Conservation (phyloP, 2,329 filamentous ascomycete genomes). For the Colletotrichum melonis region DNA sequence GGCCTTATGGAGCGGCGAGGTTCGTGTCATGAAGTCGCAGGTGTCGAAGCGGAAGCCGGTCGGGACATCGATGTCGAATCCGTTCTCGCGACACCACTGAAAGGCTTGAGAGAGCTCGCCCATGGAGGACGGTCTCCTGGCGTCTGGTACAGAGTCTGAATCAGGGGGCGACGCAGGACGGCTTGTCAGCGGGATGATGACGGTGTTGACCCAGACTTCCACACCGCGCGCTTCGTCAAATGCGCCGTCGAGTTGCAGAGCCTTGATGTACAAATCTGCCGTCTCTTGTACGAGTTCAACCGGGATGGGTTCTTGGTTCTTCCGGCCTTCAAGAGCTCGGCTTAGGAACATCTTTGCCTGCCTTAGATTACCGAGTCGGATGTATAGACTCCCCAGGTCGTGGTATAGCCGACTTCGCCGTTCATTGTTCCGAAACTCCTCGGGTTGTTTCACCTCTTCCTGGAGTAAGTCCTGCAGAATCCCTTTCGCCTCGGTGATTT, state of each 20-base stretch:
- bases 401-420: slow-evolving; percentile 39
- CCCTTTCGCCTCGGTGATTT: slow-evolving; percentile 37
- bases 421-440: slow-evolving; percentile 32
- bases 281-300: slow-evolving; percentile 38
- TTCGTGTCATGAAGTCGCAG: slow-evolving; percentile 37
- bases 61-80: slow-evolving; percentile 40
- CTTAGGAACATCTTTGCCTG: slow-evolving; percentile 38
- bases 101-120: slow-evolving; percentile 36
- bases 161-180: slow-evolving; percentile 8
- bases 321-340: slow-evolving; percentile 40
- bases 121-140: slow-evolving; percentile 17
- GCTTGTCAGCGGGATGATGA: slow-evolving; percentile 4
- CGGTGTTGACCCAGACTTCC: slow-evolving; percentile 38
- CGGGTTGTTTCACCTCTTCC: slow-evolving; percentile 34
- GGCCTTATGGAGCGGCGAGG: slow-evolving; percentile 42
- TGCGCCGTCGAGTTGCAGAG: slow-evolving; percentile 37
- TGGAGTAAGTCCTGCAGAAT: slow-evolving; percentile 39
- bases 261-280: slow-evolving; percentile 40
- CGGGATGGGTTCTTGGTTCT: slow-evolving; percentile 33
- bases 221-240: slow-evolving; percentile 43
- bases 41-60: slow-evolving; percentile 41
- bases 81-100: slow-evolving; percentile 42
- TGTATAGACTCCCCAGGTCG: slow-evolving; percentile 42
- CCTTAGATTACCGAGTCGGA: slow-evolving; percentile 35
- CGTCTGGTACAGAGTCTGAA: background rate